Evolutionary conservation across 2,329 filamentous ascomycete genomes (phyloP).

Genomic region (Ustulina deusta): DNA sequence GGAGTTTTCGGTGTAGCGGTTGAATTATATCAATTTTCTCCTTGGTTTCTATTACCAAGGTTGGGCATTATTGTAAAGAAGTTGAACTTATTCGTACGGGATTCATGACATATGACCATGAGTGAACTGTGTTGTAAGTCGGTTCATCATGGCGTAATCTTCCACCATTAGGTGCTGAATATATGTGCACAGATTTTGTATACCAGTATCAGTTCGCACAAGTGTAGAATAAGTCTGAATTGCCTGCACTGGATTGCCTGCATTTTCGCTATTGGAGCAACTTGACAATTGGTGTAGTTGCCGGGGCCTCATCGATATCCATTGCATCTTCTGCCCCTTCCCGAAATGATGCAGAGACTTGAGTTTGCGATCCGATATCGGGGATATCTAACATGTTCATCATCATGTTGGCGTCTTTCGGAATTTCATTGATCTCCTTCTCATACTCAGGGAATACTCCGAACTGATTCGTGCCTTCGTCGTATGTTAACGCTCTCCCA

Average conservation of each 20-base stretch:
- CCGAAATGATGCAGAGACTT: neutral
- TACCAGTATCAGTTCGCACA: neutral
- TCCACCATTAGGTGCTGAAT: neutral
- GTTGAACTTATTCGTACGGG: slow-evolving; percentile 3
- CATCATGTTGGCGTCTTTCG: slow-evolving; percentile 41
- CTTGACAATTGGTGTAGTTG: slow-evolving; percentile 8
- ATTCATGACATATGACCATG: neutral
- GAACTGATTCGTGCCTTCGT: slow-evolving; percentile 55
- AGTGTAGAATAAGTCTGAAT: neutral
- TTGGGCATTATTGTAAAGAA: neutral
- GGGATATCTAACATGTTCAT: slow-evolving; percentile 29
- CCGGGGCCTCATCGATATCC: slow-evolving; percentile 28
- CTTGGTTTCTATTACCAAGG: neutral
- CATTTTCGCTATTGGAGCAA: neutral
- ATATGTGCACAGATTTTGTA: neutral
- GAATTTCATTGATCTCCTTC: slow-evolving; percentile 48
- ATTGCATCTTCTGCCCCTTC: slow-evolving; percentile 19
- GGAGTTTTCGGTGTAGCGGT: neutral
- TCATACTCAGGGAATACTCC: slow-evolving; percentile 55
- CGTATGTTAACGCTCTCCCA: slow-evolving; percentile 61
- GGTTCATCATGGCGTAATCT: neutral
- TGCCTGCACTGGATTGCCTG: neutral
- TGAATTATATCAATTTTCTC: neutral
- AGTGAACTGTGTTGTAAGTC: neutral
- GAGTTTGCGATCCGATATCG: neutral